Base-by-base conservation (phyloP, 257 asterid genomes). In the Fraxinus cuspidata region DNA sequence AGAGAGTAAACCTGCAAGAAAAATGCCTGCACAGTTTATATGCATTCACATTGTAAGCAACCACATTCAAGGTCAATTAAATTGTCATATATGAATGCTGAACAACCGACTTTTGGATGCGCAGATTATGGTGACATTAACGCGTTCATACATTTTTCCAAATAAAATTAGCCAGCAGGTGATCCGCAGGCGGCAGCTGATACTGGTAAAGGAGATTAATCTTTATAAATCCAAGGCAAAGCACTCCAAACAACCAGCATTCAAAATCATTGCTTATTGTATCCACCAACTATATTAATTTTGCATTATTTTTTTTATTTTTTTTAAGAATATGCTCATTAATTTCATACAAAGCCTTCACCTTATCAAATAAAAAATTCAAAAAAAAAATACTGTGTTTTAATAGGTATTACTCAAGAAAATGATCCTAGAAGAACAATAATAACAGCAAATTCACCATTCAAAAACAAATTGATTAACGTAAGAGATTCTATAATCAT, bases 351-450 rank as follows among this genome's bases (percentile, higher is more conserved):
- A 60, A 9, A 60, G 25, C 15, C 18, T 25, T 0, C 16, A 3
- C 18, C 32, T 60, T 21, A 25, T 21, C 25, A 58, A 34, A 6
- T 5, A 53, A 4, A n/a, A 56, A 23, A 58, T 1, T n/a, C n/a
- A 60, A 60, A 60, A 60, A 3, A 58, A 23, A 9, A 60, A 21
- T 13, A 60, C 15, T 60, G 67, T 31, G 31, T 60, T 60, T 60
- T 60, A 23, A 23, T 21, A 21, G 68, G 27, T 8, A 25, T 60
- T 21, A 8, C 68, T 60, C 31, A 10, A 60, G 13, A 10, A 25
- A 21, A 60, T 21, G 68, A 80, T 67, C 72, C 72, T 18, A 76
- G 69, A 78, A 80, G 34, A 80, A 76, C 74, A 9, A 71, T 13
- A 19, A 60, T 13, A 79, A 71, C 37, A 23, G 53, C 35, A 47